Percentiles rank a stretch among this genome's conserved stretches.
phyloP scores from a whole-genome alignment of 2,329 filamentous ascomycete species.

The Trichocomaceae sp. region DNA sequence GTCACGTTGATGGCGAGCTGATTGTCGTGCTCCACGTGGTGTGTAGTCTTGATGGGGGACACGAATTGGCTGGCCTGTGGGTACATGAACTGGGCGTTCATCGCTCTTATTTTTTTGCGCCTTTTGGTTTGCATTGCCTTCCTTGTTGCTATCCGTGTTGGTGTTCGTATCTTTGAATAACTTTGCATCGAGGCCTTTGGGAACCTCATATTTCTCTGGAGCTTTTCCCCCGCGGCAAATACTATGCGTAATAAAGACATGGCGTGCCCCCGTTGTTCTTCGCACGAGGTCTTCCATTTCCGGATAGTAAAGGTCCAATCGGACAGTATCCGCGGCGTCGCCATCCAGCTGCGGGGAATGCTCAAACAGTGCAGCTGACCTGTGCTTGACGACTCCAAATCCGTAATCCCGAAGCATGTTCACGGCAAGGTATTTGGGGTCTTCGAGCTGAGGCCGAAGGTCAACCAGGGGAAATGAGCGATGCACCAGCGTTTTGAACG shows the following conservation, averaged over 20 bases:
- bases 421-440: background rate
- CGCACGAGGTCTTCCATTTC: background rate
- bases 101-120: background rate
- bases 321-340: background rate
- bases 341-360: background rate
- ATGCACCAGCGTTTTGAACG: background rate
- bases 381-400: constrained; percentile 5
- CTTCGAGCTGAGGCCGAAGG: background rate
- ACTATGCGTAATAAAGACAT: constrained; percentile 1
- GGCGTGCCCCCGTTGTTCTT: background rate
- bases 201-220: background rate
- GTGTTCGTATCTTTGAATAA: background rate
- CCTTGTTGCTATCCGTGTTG: background rate
- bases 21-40: background rate
- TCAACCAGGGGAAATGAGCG: background rate
- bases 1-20: background rate
- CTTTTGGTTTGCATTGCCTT: background rate
- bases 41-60: background rate
- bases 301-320: background rate
- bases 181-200: background rate
- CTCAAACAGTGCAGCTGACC: background rate
- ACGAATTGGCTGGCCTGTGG: background rate
- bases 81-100: background rate
- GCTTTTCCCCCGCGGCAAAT: background rate
- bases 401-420: background rate